These are phyloP conservation scores for Dryadomyces sulphureus DNA, from an alignment of 2,329 filamentous ascomycete genomes.

Conservation along the genomic window DNA sequence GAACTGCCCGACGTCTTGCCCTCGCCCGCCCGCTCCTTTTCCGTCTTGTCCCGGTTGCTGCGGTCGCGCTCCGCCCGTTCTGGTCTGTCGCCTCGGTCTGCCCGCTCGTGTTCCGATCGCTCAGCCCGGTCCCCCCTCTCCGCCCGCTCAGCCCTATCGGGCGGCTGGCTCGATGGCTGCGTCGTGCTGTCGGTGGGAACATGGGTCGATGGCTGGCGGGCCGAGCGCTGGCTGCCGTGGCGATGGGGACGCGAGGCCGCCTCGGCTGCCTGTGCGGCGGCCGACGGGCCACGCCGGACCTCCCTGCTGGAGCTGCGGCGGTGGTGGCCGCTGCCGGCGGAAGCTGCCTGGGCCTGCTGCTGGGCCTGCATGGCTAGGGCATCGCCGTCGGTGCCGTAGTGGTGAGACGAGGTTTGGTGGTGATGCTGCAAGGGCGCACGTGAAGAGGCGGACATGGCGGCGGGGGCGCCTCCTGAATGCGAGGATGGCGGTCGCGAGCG, in stretches of 20 bases:
- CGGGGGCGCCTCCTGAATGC: conserved; percentile 11
- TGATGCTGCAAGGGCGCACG: conserved; percentile 15
- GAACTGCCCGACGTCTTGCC: conserved; percentile 21
- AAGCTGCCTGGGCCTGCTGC: no score
- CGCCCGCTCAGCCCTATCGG: background rate
- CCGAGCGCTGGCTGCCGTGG: conserved; percentile 31
- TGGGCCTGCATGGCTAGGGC: no score
- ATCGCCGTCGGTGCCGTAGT: conserved; percentile 6
- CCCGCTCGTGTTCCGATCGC: background rate
- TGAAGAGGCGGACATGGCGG: background rate
- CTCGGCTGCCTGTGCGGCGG: conserved; percentile 24
- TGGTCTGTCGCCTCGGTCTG: background rate
- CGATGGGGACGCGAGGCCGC: conserved; percentile 32
- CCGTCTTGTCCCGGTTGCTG: background rate
- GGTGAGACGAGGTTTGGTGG: conserved; percentile 7
- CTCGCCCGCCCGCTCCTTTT: background rate
- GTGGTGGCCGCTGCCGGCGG: conserved; percentile 9
- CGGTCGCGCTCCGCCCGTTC: background rate
- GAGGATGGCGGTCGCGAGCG: conserved; percentile 19
- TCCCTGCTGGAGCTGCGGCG: conserved; percentile 43
- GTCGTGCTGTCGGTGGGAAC: conserved; percentile 14
- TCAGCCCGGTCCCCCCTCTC: background rate
- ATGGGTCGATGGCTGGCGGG: conserved; percentile 5
- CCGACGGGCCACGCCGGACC: conserved; percentile 46
- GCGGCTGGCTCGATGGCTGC: conserved; percentile 12